phyloP scores from a whole-genome alignment of 2,329 filamentous ascomycete genomes.

The Pseudogymnoascus pannorum region DNA sequence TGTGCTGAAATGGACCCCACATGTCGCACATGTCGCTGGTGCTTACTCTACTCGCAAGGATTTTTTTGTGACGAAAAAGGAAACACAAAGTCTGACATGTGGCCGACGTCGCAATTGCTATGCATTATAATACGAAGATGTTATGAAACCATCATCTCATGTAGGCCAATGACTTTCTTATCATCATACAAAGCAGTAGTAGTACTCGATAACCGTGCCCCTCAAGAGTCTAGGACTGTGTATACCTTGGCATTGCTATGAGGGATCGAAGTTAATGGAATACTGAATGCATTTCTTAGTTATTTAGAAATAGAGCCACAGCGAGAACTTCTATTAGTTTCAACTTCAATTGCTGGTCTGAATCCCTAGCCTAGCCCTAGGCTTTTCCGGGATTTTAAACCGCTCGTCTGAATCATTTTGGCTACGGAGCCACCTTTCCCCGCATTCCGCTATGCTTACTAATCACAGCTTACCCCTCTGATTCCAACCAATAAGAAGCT shows the following conservation, averaged over 20 bases:
- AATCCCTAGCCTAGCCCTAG: not conserved
- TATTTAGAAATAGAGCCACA: not conserved
- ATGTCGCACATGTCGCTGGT: not conserved
- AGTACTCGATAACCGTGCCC: not conserved
- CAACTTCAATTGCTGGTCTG: not conserved
- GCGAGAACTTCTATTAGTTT: not conserved
- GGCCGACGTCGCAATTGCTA: not conserved
- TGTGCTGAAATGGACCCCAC: not conserved
- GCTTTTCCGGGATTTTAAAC: too few species aligned
- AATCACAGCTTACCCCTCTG: not conserved
- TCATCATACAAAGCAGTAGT: not conserved
- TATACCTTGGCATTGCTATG: not conserved
- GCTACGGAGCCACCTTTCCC: not conserved
- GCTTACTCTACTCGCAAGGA: not conserved
- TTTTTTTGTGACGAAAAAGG: not conserved
- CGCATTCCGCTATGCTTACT: not conserved
- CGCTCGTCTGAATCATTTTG: too few species aligned
- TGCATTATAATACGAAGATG: slow-evolving; percentile 10
- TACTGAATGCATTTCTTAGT: not conserved
- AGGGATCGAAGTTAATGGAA: not conserved
- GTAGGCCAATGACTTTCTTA: not conserved
- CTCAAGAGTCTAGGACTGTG: not conserved
- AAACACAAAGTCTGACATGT: not conserved
- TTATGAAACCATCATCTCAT: not conserved
- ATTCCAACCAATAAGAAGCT: not conserved